Evolutionary conservation across 441 rosid species (phyloP), one percentile per base, ranked within the genome.

Genomic region (Breynia disticha): DNA sequence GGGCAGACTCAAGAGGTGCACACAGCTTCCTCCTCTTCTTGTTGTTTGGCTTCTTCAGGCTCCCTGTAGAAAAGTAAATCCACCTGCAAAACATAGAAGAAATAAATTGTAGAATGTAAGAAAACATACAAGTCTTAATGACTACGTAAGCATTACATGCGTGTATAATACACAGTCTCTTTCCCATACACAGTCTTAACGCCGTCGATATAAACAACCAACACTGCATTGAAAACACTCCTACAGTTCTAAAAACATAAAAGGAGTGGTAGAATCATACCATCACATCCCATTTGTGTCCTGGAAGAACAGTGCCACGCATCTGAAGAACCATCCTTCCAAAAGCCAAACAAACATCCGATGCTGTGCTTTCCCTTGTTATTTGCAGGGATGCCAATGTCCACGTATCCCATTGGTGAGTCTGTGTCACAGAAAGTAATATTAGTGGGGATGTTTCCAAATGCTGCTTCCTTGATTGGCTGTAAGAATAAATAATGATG

Each of bases 1-100:
- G 55, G 16, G 73, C 76, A 32, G 55, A 80, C 18, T 86, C 90
- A 17, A 64, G 49, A 8, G 69, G 44, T 4, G 53, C 52, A 42
- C n/a, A 68, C 67, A 9, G 61, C 67, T 28, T 84, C 95, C 16
- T 87, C 95, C 37, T 87, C 97, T 52, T 90, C 93, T 11, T 67
- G 77, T 48, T 61, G 76, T 71, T 85, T 87, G 2, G 88, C 59
- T 64, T 90, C 98, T 58, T 90, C 97, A 0, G 95, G 90, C 66
- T 89, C 97, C 55, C 97, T 80, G 72, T 86, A 90, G 80, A 90
- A 90, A 72, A 81, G 87, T 61, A 90, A 62, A 47, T 90, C 98
- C 5, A 90, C 98, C 96, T 87, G 70, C 59, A 64, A 32, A 18
- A 24, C 19, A 21, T 17, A 1, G 21, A 22, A 60, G 35, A 1